Base-by-base conservation (phyloP, 192 early-diverging fungal species). In the Coemansia sp. region DNA sequence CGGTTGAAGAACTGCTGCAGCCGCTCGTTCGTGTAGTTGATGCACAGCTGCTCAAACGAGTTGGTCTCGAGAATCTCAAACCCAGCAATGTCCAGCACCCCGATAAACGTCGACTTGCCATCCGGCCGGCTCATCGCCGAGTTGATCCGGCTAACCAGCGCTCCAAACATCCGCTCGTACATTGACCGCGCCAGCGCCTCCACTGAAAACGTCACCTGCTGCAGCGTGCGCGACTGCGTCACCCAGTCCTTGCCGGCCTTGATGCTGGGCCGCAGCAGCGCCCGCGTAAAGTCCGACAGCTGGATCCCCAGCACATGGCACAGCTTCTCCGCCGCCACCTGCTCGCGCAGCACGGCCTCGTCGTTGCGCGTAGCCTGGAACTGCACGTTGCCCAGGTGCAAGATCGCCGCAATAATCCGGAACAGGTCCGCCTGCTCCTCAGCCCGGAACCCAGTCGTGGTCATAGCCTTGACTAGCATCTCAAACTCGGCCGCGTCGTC, bases 1-100 rank as follows among this genome's bases (percentile, higher is more conserved):
- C 98, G 96, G 84, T 98, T 99, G 85, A 99, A 99, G 83, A 99
- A 97, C 76, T 99, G 97, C 78, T 99, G 97, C 18, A 99, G 87
- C 62, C 90, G 91, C 80, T 99, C 97, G 76, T 99, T 99, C 40
- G 95, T 97, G 74, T 99, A 99, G 83, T 99, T 99, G 88, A 99
- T 99, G 82, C 94, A 97, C 35, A 99, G 85, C 77, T 99, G 97
- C 75, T 99, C 97, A 84, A 98, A 99, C 73, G 92, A 93, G 84
- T 99, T 99, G 61, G 87, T 86, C 78, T 98, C 92, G 70, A 99
- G 96, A 61, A 99, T 98, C 84, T 99, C 97, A 79, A 99, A 99
- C 18, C 97, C 97, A 9, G 95, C 95, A 86, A 99, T 99, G 84
- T 99, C 97, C 10, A 99, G 76, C 30, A 99, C 97, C 37, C 97